Base-by-base conservation (phyloP, 129 eudicot species). In the Dittrichia graveolens region DNA sequence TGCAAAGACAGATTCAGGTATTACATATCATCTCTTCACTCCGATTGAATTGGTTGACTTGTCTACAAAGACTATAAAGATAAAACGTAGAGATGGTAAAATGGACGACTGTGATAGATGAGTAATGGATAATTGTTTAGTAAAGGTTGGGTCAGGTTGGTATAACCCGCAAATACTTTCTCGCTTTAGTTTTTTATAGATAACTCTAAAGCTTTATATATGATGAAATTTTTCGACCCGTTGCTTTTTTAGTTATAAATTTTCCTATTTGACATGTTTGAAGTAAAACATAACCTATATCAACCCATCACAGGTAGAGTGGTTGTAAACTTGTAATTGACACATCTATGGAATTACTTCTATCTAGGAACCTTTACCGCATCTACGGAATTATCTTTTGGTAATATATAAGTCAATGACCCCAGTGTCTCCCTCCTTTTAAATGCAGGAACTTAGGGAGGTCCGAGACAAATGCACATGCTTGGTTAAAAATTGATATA, bases 1-100 rank as follows among this genome's bases (percentile, higher is more conserved):
- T 92, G 16, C 98, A 92, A 70, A 78, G 70, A 67, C 90, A 92
- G 70, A 92, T 92, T 80, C 95, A 89, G 98, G 98, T 89, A 81
- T 5, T 24, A 24, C 31, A 4, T 31, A 6, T 16, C 2, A 4
- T 18, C 7, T 40, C 48, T 19, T 16, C 5, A 13, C 46, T 75
- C 58, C 37, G 8, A 16, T 43, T 52, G 31, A 16, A 3, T 47
- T 24, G 2, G 31, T 24, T 60, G 2, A 41, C 13, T 63, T 49
- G 39, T 50, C 16, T 6, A n/a, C 63, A 48, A 7, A n/a, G 2
- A 35, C 35, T 12, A 50, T 49, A n/a, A 31, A 34, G 57, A 16
- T 8, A 42, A 34, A n/a, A 13, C 34, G 35, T 13, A 14, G 7
- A 4, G 67, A 16, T 64, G n/a, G 47, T 9, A 43, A 43, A 43